Conservation (phyloP, 441 rosid species). For the Corymbia calophylla region DNA sequence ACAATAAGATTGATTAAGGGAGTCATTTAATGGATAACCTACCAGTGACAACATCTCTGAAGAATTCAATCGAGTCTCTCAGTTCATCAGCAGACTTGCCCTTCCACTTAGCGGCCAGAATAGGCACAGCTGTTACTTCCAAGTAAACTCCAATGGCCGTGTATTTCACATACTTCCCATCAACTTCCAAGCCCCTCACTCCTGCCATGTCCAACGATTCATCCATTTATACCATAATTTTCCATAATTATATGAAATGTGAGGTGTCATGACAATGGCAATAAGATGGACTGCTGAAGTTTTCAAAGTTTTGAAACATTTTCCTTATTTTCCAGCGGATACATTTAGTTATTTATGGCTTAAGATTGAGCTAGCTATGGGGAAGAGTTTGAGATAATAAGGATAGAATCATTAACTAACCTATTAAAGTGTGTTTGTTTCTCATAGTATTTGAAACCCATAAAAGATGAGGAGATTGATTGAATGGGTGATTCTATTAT, state of each 20-base stretch:
- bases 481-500: background rate
- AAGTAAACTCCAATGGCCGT: conserved; percentile 47
- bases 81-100: background rate
- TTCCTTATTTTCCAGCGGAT: background rate
- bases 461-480: background rate
- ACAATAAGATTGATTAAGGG: background rate
- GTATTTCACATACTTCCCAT: conserved; percentile 63
- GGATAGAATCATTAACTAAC: background rate
- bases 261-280: background rate
- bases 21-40: background rate
- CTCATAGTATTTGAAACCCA: background rate
- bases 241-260: background rate
- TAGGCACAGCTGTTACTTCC: background rate
- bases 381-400: background rate
- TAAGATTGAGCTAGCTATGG: background rate
- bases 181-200: conserved; percentile 58
- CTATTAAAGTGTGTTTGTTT: background rate
- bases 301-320: background rate
- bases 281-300: background rate
- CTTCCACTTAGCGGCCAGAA: background rate
- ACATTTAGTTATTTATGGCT: too few species aligned
- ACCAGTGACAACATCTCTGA: background rate
- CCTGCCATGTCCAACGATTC: conserved; percentile 26
- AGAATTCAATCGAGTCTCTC: background rate
- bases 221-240: background rate